Conservation (phyloP, 495 filamentous ascomycete species). For the Collariella sp. region DNA sequence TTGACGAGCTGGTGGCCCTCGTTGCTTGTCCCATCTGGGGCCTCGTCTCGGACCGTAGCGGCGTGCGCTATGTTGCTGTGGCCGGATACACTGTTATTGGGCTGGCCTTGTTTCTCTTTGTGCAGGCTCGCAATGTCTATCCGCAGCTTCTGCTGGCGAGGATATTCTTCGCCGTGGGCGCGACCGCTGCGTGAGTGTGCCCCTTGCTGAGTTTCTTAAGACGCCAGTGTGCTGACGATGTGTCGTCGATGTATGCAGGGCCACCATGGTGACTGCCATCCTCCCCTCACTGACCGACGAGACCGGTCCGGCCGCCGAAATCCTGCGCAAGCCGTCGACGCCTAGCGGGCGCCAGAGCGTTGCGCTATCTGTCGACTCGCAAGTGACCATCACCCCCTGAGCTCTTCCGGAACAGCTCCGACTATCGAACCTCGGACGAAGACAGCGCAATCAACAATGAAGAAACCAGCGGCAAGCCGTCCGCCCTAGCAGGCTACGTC, state of each 20-base stretch:
- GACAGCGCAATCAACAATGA: slow-evolving; percentile 1
- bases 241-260: slow-evolving; percentile 25
- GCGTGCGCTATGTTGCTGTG: slow-evolving; percentile 72
- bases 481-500: slow-evolving; percentile 77
- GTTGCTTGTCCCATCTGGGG: slow-evolving; percentile 91
- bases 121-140: slow-evolving; percentile 80
- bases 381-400: slow-evolving; percentile 56
- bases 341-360: slow-evolving; percentile 31
- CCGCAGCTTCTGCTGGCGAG: slow-evolving; percentile 81
- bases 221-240: background rate
- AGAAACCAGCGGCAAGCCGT: slow-evolving; percentile 29
- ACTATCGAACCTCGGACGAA: slow-evolving; percentile 4
- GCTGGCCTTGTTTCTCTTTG: slow-evolving; percentile 65
- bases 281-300: slow-evolving; percentile 72
- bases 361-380: slow-evolving; percentile 50
- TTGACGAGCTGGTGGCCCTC: slow-evolving; percentile 85
- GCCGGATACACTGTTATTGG: slow-evolving; percentile 75
- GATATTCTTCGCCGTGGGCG: slow-evolving; percentile 82
- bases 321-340: slow-evolving; percentile 2
- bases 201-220: background rate
- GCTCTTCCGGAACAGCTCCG: slow-evolving; percentile 28
- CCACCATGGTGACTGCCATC: slow-evolving; percentile 96
- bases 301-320: slow-evolving; percentile 21
- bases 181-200: slow-evolving; percentile 68
- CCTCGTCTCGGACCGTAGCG: slow-evolving; percentile 77